A percentile compares a stretch with the other conserved stretches of the same genome.
phyloP scores from a whole-genome alignment of 108 stramenopile genomes.

The Pseudonitzschia pungens region DNA sequence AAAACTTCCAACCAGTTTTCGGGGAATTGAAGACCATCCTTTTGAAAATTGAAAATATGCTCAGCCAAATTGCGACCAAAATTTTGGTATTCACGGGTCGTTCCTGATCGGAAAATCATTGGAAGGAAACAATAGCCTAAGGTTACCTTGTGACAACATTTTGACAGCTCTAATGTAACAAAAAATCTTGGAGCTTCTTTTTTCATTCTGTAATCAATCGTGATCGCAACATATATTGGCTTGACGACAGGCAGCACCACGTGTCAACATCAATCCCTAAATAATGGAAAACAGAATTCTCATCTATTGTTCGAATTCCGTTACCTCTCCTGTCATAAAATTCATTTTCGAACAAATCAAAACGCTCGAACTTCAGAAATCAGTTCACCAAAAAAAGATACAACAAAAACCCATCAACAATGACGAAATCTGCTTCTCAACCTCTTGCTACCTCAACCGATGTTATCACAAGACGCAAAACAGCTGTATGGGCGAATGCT shows the following conservation, averaged over 20 bases:
- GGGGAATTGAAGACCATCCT: no score
- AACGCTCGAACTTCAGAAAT: not conserved
- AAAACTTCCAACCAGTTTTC: not conserved
- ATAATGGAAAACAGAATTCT: not conserved
- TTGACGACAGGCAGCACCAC: not conserved
- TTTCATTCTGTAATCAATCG: not conserved
- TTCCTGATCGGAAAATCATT: no score
- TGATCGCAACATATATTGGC: not conserved
- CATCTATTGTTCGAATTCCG: not conserved
- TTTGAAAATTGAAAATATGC: not conserved
- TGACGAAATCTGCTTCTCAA: conserved; percentile 4
- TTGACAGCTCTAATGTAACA: not conserved
- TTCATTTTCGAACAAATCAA: not conserved
- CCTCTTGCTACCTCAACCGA: conserved; percentile 9
- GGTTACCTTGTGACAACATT: not conserved
- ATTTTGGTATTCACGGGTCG: no score
- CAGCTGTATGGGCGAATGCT: conserved; percentile 7
- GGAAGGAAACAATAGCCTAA: not conserved
- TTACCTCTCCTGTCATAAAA: not conserved
- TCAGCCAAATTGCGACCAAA: not conserved
- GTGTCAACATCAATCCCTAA: not conserved
- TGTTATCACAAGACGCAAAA: not conserved
- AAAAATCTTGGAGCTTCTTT: conserved; percentile 7
- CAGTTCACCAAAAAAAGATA: not conserved
- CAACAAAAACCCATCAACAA: conserved; percentile 4